phyloP scores from a whole-genome alignment of 2,329 filamentous ascomycete genomes.

The Talaromyces albobiverticillius region DNA sequence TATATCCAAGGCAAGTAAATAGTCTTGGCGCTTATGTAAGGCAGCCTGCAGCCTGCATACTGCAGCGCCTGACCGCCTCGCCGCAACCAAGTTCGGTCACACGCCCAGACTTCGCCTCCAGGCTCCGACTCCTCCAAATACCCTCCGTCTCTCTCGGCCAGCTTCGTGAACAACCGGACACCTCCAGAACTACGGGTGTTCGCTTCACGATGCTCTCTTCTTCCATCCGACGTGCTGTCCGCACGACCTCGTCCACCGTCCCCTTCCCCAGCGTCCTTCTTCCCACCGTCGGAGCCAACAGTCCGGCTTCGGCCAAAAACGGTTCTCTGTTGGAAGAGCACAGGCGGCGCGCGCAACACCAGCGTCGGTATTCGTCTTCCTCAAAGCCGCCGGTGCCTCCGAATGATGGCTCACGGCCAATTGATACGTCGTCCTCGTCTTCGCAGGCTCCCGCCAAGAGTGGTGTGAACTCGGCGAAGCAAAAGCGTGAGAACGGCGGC shows the following conservation, averaged over 20 bases:
- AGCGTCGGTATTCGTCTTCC: constrained; percentile 48
- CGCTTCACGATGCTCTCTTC: constrained; percentile 42
- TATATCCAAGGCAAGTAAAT: no score
- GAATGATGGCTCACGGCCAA: constrained; percentile 43
- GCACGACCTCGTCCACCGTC: constrained; percentile 26
- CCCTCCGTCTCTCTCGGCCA: not conserved
- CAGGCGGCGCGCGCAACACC: constrained; percentile 27
- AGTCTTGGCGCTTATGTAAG: no score
- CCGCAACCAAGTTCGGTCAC: constrained; percentile 13
- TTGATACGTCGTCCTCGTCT: constrained; percentile 34
- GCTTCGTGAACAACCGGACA: not conserved
- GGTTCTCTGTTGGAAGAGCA: not conserved
- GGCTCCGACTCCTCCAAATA: constrained; percentile 1
- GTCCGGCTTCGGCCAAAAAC: constrained; percentile 24
- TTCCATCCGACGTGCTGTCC: constrained; percentile 45
- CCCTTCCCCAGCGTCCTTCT: constrained; percentile 31
- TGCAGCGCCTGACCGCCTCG: constrained; percentile 21
- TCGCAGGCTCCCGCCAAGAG: constrained; percentile 34
- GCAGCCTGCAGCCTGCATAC: not conserved
- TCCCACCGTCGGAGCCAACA: constrained; percentile 24
- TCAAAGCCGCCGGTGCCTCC: constrained; percentile 47
- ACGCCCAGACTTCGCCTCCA: constrained; percentile 11
- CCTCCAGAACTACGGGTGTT: constrained; percentile 7
- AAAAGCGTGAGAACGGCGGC: constrained; percentile 29
- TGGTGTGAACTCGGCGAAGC: constrained; percentile 25